phyloP scores from a whole-genome alignment of 192 early-diverging fungal species.

The Umbelopsis vinacea region DNA sequence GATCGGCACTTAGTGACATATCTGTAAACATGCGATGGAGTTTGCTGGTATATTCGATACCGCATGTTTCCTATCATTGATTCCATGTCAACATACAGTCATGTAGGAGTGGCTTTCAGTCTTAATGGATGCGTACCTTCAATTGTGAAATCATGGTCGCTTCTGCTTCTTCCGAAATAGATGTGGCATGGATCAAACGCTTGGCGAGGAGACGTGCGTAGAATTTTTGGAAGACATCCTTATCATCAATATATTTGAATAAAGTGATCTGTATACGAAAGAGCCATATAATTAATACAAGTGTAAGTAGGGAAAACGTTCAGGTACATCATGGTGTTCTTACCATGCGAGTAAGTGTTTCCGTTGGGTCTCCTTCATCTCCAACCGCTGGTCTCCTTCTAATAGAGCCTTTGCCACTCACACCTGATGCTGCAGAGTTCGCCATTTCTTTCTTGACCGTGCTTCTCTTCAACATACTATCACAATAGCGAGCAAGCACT shows the following conservation, averaged over 20 bases:
- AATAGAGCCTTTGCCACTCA: background rate
- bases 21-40: constrained; percentile 90
- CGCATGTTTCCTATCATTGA: constrained; percentile 65
- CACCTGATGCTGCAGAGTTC: background rate
- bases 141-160: constrained; percentile 77
- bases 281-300: too few species aligned
- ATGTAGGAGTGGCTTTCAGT: background rate
- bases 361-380: constrained; percentile 29
- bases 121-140: constrained; percentile 53
- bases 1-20: constrained; percentile 73
- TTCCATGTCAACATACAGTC: background rate
- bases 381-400: background rate
- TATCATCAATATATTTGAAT: constrained; percentile 90
- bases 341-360: constrained; percentile 7
- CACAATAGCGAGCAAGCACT: constrained; percentile 82
- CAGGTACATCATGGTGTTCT: background rate
- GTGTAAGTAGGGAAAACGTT: too few species aligned
- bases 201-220: constrained; percentile 84
- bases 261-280: constrained; percentile 55
- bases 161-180: constrained; percentile 80
- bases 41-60: constrained; percentile 85
- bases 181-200: constrained; percentile 74
- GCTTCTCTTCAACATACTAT: constrained; percentile 72
- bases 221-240: constrained; percentile 92
- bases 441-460: constrained; percentile 27